These are phyloP conservation scores for Mycena metata DNA, from an alignment of 768 basidiomycete genomes.

Conservation along the genomic window DNA sequence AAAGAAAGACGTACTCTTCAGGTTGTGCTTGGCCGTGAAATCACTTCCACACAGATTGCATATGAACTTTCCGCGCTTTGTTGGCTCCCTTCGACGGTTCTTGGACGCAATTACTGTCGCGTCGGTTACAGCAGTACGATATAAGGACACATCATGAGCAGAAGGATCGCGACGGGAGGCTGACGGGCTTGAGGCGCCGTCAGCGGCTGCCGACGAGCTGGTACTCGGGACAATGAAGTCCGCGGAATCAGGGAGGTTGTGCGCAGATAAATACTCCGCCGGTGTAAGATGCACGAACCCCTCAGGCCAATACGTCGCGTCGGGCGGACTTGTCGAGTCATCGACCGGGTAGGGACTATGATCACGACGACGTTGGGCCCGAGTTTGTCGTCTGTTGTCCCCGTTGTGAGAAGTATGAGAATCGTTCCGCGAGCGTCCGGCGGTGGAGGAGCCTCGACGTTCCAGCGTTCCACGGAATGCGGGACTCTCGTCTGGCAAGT, in stretches of 20 bases:
- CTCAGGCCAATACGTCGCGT: background rate
- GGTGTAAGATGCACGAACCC: background rate
- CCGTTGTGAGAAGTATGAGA: background rate
- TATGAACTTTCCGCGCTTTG: too few relatives aligned
- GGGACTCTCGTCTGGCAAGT: too few relatives aligned
- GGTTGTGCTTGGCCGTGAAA: too few relatives aligned
- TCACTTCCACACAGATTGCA: too few relatives aligned
- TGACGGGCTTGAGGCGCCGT: background rate
- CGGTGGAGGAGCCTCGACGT: background rate
- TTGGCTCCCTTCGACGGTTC: too few relatives aligned
- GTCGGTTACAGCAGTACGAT: conserved; percentile 2
- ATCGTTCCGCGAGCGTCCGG: background rate
- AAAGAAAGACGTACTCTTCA: too few relatives aligned
- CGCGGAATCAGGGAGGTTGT: too few relatives aligned
- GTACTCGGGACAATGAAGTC: background rate
- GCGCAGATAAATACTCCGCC: background rate
- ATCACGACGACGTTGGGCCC: conserved; percentile 1
- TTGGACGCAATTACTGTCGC: conserved; percentile 10
- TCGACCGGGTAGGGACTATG: conserved; percentile 9
- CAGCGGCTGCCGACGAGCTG: background rate
- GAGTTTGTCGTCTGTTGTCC: background rate
- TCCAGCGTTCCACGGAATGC: background rate
- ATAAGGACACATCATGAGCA: background rate
- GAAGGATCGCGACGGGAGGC: background rate
- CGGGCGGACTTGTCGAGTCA: background rate